Percentiles rank a stretch among this genome's conserved stretches.
These are phyloP conservation scores for Rauvolfia tetraphylla DNA, from an alignment of 257 asterid species.

Conservation along the genomic window DNA sequence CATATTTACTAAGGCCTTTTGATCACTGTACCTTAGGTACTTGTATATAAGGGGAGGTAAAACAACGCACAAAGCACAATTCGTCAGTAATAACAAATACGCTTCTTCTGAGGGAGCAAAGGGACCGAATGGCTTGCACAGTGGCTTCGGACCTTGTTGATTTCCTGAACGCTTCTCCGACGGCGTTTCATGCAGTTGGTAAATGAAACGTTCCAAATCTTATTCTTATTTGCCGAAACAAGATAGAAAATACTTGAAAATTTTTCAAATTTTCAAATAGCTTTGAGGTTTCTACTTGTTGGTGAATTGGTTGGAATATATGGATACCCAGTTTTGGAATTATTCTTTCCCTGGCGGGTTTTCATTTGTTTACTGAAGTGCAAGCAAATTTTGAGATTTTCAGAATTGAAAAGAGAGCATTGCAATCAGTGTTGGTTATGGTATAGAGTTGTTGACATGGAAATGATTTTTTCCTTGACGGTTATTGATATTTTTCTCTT, in stretches of 20 bases:
- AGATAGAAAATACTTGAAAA: not conserved
- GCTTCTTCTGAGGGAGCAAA: not conserved
- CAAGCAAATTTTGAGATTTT: not conserved
- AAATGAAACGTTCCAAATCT: slow-evolving; percentile 10
- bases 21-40: too few relatives aligned
- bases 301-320: not conserved
- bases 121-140: slow-evolving; percentile 43
- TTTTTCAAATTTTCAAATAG: not conserved
- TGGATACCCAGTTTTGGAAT: not conserved
- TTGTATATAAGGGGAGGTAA: too few relatives aligned
- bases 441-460: not conserved
- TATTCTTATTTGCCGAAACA: not conserved
- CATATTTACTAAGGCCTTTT: too few relatives aligned
- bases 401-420: not conserved
- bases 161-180: slow-evolving; percentile 89
- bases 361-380: not conserved
- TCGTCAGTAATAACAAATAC: not conserved
- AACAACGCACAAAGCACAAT: not conserved
- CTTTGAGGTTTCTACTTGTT: not conserved
- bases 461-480: not conserved
- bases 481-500: slow-evolving; percentile 7
- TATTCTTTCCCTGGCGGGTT: not conserved
- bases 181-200: slow-evolving; percentile 98
- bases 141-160: slow-evolving; percentile 70
- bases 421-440: not conserved